Evolutionary conservation across 768 basidiomycete genomes (phyloP).

Genomic region (Suillus weaverae): DNA sequence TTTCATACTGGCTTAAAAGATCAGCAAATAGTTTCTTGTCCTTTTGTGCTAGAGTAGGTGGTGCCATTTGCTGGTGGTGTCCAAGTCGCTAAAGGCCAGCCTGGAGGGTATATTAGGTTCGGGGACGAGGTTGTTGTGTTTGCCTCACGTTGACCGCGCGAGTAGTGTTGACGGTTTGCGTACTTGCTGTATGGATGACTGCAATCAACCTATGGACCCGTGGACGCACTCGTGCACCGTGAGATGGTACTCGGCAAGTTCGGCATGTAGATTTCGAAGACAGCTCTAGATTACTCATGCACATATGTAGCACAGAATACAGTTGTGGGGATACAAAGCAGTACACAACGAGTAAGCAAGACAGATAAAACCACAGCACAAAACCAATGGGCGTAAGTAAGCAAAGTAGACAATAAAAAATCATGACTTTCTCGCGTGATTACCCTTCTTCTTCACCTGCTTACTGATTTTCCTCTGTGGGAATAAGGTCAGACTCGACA

Average conservation of each 20-base stretch:
- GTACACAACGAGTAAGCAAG: slow-evolving; percentile 6
- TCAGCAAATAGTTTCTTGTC: slow-evolving; percentile 86
- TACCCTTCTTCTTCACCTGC: slow-evolving; percentile 23
- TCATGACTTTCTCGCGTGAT: slow-evolving; percentile 29
- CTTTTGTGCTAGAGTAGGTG: slow-evolving; percentile 63
- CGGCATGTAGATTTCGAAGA: not conserved
- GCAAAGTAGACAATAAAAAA: not conserved
- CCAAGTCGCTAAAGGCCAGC: not conserved
- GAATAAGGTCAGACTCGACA: slow-evolving; percentile 1
- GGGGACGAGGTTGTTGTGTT: not conserved
- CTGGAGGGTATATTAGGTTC: slow-evolving; percentile 1
- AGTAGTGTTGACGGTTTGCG: not conserved
- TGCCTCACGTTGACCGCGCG: slow-evolving; percentile 6
- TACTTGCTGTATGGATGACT: not conserved
- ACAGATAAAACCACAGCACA: slow-evolving; percentile 2
- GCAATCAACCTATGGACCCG: not conserved
- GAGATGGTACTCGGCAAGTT: not conserved
- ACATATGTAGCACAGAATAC: not conserved
- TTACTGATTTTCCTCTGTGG: slow-evolving; percentile 33
- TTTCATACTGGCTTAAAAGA: slow-evolving; percentile 84
- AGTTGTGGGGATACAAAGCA: not conserved
- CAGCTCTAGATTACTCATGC: slow-evolving; percentile 4
- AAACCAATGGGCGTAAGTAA: slow-evolving; percentile 4
- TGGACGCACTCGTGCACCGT: not conserved
- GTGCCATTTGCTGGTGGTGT: slow-evolving; percentile 18